phyloP scores from a whole-genome alignment of 306 rosid species.

The Neltuma alba region DNA sequence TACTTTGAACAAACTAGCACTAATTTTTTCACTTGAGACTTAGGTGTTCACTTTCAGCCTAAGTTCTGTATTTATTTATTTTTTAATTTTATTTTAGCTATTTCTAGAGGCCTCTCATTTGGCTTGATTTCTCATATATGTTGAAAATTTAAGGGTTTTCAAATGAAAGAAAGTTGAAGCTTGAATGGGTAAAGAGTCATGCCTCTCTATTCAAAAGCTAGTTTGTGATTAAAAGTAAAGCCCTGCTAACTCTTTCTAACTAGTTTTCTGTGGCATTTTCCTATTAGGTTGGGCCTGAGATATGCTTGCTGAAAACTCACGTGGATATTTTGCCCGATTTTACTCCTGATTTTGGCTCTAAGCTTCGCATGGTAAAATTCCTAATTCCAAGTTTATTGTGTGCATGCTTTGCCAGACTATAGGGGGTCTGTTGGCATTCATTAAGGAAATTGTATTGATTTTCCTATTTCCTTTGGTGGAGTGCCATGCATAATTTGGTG shows the following conservation, averaged over 20 bases:
- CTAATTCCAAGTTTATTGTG: conserved; percentile 15
- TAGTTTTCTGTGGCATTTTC: conserved; percentile 14
- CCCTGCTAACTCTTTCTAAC: background rate
- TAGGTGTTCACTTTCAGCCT: background rate
- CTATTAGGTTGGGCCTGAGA: conserved; percentile 88
- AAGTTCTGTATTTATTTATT: background rate
- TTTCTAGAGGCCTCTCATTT: background rate
- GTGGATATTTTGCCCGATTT: conserved; percentile 95
- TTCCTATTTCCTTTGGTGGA: conserved; percentile 17
- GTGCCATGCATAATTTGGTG: background rate
- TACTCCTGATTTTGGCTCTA: conserved; percentile 83
- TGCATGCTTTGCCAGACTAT: conserved; percentile 1
- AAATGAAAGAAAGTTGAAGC: conserved; percentile 4
- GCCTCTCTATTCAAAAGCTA: conserved; percentile 2
- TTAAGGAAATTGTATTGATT: background rate
- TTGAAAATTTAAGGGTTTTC: conserved; percentile 8
- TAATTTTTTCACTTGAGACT: conserved; percentile 15
- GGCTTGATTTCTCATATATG: conserved; percentile 14
- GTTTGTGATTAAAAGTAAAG: conserved; percentile 19
- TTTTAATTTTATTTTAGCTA: background rate
- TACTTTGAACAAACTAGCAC: background rate
- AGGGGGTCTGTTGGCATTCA: conserved; percentile 15
- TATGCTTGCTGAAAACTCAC: conserved; percentile 90
- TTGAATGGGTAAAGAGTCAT: background rate
- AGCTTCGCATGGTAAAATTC: conserved; percentile 70